Conservation (phyloP, 176 grass and related monocot species). For the Elaeis guineensis region DNA sequence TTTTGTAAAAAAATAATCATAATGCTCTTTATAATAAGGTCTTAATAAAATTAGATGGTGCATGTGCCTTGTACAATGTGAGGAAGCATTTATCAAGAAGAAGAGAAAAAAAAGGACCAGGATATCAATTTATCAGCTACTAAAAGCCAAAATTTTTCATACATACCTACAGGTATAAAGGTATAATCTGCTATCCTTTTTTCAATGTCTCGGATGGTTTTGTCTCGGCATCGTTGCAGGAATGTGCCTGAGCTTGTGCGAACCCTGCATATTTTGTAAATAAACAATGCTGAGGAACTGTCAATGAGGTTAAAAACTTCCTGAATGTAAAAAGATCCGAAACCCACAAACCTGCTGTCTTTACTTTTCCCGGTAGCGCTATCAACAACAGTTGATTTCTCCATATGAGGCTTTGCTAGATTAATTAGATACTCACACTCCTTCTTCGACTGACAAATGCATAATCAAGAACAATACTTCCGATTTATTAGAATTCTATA, state of each 20-base stretch:
- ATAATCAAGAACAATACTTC: background rate
- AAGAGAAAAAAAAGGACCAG: too few species aligned
- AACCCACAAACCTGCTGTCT: conserved; percentile 61
- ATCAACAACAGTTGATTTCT: conserved; percentile 88
- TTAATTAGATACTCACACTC: conserved; percentile 83
- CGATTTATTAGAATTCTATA: background rate
- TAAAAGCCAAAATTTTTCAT: background rate
- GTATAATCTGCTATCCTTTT: conserved; percentile 95
- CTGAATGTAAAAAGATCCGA: background rate
- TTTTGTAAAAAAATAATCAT: too few species aligned
- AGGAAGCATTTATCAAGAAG: too few species aligned
- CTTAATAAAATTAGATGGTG: too few species aligned
- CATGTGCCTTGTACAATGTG: too few species aligned
- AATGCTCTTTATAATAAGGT: too few species aligned
- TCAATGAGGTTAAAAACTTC: background rate
- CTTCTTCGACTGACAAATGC: conserved; percentile 65
- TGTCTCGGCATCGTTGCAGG: conserved; percentile 70
- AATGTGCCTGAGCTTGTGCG: conserved; percentile 94
- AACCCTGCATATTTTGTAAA: conserved; percentile 35
- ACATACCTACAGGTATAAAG: conserved; percentile 68
- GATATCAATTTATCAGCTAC: too few species aligned
- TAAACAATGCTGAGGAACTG: background rate
- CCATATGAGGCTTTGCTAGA: conserved; percentile 76
- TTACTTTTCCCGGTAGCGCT: conserved; percentile 77
- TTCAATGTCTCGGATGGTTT: conserved; percentile 67